phyloP scores from a whole-genome alignment of 148 eudicot genomes.

The Persicaria maculosa region DNA sequence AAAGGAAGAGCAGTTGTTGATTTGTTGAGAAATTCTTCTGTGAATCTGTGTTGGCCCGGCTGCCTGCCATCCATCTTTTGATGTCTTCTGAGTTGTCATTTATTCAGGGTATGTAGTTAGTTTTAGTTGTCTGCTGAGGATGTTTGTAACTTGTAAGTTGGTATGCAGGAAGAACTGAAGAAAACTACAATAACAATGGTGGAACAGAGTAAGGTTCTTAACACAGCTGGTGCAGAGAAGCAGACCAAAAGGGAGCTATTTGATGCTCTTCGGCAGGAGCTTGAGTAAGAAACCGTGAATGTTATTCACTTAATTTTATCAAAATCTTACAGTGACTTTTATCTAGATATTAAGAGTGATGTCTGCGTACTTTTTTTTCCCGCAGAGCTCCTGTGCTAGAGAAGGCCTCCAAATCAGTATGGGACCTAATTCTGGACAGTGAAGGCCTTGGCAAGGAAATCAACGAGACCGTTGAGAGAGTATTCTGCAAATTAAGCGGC shows the following conservation, averaged over 20 bases:
- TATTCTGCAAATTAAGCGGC: conserved; percentile 85
- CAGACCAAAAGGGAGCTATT: conserved; percentile 97
- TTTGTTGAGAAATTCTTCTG: neutral
- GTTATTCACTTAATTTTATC: neutral
- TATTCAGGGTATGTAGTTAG: neutral
- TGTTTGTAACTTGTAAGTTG: neutral
- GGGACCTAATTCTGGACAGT: conserved; percentile 81
- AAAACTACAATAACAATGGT: conserved; percentile 90
- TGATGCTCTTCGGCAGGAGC: conserved; percentile 94
- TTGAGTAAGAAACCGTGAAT: conserved; percentile 53
- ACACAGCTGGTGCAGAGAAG: conserved; percentile 94
- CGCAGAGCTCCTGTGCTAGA: conserved; percentile 91
- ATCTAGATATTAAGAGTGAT: neutral
- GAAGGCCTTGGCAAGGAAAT: conserved; percentile 81
- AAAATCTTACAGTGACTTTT: neutral
- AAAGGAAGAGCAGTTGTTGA: conserved; percentile 3
- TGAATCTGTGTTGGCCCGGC: neutral
- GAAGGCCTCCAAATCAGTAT: conserved; percentile 92
- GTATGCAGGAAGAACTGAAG: conserved; percentile 78
- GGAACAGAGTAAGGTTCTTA: conserved; percentile 95
- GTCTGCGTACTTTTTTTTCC: neutral
- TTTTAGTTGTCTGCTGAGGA: neutral
- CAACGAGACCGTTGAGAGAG: conserved; percentile 79
- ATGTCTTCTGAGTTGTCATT: neutral
- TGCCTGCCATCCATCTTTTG: neutral